These are phyloP conservation scores for Apiotrichum montevideense DNA, from an alignment of 1,284 basidiomycete genomes.

Conservation along the genomic window DNA sequence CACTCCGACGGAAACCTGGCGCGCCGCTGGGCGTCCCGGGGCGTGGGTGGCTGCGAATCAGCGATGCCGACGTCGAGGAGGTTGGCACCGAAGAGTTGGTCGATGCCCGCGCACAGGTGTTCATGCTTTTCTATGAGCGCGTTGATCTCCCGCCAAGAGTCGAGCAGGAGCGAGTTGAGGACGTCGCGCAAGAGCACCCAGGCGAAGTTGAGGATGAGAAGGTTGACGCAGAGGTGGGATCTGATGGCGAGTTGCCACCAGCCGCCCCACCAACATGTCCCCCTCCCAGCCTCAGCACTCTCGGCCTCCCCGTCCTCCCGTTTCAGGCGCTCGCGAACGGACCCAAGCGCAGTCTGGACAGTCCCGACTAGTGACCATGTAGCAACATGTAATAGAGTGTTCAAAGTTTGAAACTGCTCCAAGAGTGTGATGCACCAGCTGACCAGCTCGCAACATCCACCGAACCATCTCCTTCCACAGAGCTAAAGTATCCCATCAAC, in stretches of 20 bases:
- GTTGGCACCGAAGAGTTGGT: constrained; percentile 68
- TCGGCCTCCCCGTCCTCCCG: not conserved
- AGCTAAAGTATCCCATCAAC: not conserved
- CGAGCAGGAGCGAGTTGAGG: not conserved
- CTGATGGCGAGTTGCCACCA: not conserved
- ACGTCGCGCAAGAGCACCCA: not conserved
- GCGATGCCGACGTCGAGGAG: constrained; percentile 74
- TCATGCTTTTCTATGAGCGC: constrained; percentile 88
- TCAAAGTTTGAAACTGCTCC: no score
- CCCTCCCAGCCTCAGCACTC: not conserved
- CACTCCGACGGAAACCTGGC: constrained; percentile 70
- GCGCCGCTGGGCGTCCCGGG: constrained; percentile 38
- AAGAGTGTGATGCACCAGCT: no score
- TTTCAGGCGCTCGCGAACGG: not conserved
- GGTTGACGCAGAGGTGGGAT: not conserved
- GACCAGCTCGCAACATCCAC: no score
- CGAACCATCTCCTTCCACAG: not conserved
- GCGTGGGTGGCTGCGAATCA: constrained; percentile 67
- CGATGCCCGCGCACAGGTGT: constrained; percentile 54
- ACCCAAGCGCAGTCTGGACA: not conserved
- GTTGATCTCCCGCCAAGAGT: constrained; percentile 40
- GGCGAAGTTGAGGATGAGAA: not conserved
- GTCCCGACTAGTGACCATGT: not conserved
- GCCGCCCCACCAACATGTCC: not conserved
- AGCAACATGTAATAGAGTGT: no score